These are phyloP conservation scores for Acrodontium crateriforme DNA, from an alignment of 2,329 filamentous ascomycete species.

Conservation along the genomic window DNA sequence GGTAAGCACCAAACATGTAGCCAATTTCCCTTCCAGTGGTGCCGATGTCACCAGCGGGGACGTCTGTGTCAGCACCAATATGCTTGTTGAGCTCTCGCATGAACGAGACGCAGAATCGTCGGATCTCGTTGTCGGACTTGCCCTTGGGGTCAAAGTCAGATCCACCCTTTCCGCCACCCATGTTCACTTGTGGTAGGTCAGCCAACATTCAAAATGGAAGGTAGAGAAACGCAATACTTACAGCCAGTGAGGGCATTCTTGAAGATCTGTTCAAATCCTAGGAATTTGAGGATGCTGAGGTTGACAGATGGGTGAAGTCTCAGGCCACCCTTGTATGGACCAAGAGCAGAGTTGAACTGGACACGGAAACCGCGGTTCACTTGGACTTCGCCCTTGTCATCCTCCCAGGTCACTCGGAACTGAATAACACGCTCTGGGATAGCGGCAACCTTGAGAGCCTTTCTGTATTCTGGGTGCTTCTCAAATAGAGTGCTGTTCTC, in stretches of 20 bases:
- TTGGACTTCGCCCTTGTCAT: constrained; percentile 77
- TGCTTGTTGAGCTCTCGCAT: constrained; percentile 93
- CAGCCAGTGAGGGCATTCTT: constrained; percentile 96
- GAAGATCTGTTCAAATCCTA: constrained; percentile 99
- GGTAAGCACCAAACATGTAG: constrained; percentile 90
- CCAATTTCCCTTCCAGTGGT: constrained; percentile 86
- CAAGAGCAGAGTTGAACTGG: constrained; percentile 95
- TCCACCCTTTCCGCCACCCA: constrained; percentile 96
- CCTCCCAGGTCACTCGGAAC: constrained; percentile 94
- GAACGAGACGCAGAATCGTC: constrained; percentile 90
- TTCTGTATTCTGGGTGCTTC: constrained; percentile 89
- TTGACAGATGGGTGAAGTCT: constrained; percentile 86
- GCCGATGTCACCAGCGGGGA: constrained; percentile 94
- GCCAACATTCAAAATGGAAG: neutral
- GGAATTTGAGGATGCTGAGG: constrained; percentile 72
- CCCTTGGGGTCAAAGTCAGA: constrained; percentile 98
- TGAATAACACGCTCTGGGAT: constrained; percentile 93
- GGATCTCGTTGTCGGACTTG: constrained; percentile 94
- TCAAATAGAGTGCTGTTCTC: constrained; percentile 87
- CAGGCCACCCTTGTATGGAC: constrained; percentile 95
- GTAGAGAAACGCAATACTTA: constrained; percentile 35
- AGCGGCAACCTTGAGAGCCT: constrained; percentile 72
- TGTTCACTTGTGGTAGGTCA: constrained; percentile 47
- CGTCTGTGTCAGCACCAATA: constrained; percentile 91
- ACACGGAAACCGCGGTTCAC: constrained; percentile 94